phyloP scores from a whole-genome alignment of 805 yeast species.

The Metschnikowia noctiluminum region DNA sequence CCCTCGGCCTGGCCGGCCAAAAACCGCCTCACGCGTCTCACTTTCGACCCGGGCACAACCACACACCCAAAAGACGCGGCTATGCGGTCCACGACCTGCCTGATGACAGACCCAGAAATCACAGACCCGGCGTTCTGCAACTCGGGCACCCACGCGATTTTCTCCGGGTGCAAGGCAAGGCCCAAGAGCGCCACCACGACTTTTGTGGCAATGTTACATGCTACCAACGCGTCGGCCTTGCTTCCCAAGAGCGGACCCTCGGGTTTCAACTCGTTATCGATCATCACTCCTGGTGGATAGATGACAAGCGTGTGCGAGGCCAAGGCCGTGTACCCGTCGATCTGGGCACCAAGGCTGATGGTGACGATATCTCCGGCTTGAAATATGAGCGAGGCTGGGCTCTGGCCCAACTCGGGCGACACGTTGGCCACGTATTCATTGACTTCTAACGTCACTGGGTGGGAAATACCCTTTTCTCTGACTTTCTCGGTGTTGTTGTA shows the following conservation, averaged over 20 bases:
- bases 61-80: conserved; percentile 81
- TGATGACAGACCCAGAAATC: conserved; percentile 68
- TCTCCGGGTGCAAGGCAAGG: conserved; percentile 70
- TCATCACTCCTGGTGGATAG: conserved; percentile 58
- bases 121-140: conserved; percentile 16
- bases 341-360: conserved; percentile 81
- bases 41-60: conserved; percentile 89
- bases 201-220: conserved; percentile 85
- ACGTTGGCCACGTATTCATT: conserved; percentile 76
- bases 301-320: conserved; percentile 85
- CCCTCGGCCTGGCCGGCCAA: conserved; percentile 95
- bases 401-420: conserved; percentile 80
- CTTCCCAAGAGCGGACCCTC: conserved; percentile 79
- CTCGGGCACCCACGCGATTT: conserved; percentile 41
- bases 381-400: conserved; percentile 40
- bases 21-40: conserved; percentile 88
- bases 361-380: conserved; percentile 82
- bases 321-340: conserved; percentile 91
- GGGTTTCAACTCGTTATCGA: conserved; percentile 42
- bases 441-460: conserved; percentile 86
- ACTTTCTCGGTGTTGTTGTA: conserved; percentile 55
- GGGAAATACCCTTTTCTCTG: conserved; percentile 87
- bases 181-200: conserved; percentile 78
- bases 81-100: conserved; percentile 76
- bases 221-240: conserved; percentile 86